Conservation (phyloP, 2,329 filamentous ascomycete species). For the Sphaceloma murrayae region DNA sequence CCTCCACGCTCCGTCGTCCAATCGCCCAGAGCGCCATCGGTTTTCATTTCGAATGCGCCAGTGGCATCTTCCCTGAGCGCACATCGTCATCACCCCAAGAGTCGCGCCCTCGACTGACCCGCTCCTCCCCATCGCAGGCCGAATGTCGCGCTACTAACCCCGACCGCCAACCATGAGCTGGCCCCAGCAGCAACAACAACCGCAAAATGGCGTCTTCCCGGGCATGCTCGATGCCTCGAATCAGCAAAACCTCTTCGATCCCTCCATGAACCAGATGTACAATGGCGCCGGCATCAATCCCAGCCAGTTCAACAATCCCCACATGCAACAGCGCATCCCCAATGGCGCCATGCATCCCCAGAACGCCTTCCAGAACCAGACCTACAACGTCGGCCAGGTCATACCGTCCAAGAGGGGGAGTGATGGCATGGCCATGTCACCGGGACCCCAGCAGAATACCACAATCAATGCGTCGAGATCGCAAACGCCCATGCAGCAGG, state of each 20-base stretch:
- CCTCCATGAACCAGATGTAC: slow-evolving; percentile 20
- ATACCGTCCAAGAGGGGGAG: slow-evolving; percentile 85
- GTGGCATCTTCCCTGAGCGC: not conserved
- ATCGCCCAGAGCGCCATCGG: slow-evolving; percentile 1
- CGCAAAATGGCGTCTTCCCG: slow-evolving; percentile 21
- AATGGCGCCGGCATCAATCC: slow-evolving; percentile 18
- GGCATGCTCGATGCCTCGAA: slow-evolving; percentile 17
- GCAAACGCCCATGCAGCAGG: slow-evolving; percentile 58
- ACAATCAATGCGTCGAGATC: slow-evolving; percentile 66
- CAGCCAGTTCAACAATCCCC: slow-evolving; percentile 38
- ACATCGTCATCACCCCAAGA: not conserved
- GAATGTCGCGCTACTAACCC: slow-evolving; percentile 15
- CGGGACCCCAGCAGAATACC: slow-evolving; percentile 63
- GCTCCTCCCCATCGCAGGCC: slow-evolving; percentile 2
- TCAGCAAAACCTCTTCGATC: slow-evolving; percentile 18
- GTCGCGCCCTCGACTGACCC: slow-evolving; percentile 6
- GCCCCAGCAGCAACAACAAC: slow-evolving; percentile 17
- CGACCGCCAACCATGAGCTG: slow-evolving; percentile 20
- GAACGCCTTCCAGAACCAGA: slow-evolving; percentile 65
- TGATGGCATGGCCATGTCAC: slow-evolving; percentile 76
- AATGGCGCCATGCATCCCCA: slow-evolving; percentile 77
- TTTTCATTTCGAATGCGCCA: slow-evolving; percentile 8
- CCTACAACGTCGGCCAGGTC: slow-evolving; percentile 75
- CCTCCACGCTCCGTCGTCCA: no score
- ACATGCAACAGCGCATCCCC: slow-evolving; percentile 51